Evolutionary conservation across 2,329 filamentous ascomycete species (phyloP).

Genomic region (Tothia fuscella): DNA sequence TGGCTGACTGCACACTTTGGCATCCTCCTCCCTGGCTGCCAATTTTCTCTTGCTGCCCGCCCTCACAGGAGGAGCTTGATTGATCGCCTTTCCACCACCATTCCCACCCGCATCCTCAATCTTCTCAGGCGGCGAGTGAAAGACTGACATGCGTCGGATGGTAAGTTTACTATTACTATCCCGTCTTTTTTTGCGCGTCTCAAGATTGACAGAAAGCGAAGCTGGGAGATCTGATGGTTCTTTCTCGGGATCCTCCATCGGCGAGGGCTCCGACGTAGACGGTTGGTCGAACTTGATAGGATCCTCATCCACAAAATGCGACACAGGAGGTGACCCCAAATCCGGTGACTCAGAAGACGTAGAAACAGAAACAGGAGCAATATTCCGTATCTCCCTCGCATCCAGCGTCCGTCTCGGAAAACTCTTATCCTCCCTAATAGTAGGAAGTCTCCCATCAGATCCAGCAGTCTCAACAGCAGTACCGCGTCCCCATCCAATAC

Average conservation of each 20-base stretch:
- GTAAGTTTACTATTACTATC: constrained; percentile 36
- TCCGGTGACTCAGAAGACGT: constrained; percentile 51
- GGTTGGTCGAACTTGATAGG: constrained; percentile 32
- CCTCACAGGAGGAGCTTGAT: constrained; percentile 22
- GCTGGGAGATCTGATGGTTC: constrained; percentile 25
- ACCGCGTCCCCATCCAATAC: constrained; percentile 41
- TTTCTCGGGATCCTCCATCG: constrained; percentile 18
- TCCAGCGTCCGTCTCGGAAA: constrained; percentile 57
- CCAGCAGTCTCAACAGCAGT: constrained; percentile 35
- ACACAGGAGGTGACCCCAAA: constrained; percentile 47
- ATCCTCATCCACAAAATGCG: constrained; percentile 36
- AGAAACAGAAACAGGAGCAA: constrained; percentile 46
- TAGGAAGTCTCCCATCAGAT: constrained; percentile 47
- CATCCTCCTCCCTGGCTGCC: constrained; percentile 38
- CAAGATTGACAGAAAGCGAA: constrained; percentile 34
- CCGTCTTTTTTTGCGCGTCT: constrained; percentile 40
- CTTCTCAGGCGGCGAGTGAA: constrained; percentile 28
- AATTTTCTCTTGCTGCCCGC: constrained; percentile 47
- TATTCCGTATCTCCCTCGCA: constrained; percentile 39
- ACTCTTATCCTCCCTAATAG: constrained; percentile 57
- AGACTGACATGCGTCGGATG: constrained; percentile 29
- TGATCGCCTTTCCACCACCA: constrained; percentile 12
- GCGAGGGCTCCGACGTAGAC: constrained; percentile 14
- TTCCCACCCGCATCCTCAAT: constrained; percentile 21
- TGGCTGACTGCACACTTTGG: constrained; percentile 17